Percentiles rank a stretch among this genome's conserved stretches.
Evolutionary conservation across 2,329 filamentous ascomycete genomes (phyloP).

Genomic region (Aspergillus clavatus): DNA sequence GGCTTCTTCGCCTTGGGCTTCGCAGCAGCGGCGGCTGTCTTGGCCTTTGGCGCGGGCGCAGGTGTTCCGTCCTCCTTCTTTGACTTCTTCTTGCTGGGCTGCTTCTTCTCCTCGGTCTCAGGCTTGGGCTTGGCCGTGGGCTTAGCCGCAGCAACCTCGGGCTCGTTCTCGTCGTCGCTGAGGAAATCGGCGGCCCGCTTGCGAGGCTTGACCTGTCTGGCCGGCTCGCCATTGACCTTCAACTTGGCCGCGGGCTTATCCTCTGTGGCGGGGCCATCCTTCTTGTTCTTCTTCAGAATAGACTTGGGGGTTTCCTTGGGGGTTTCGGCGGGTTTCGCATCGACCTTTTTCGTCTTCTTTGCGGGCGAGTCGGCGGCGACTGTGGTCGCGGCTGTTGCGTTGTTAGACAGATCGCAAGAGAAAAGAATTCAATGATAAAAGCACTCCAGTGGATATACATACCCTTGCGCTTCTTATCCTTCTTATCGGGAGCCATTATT

Average conservation of each 20-base stretch:
- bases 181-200: conserved; percentile 48
- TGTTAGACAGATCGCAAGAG: background rate
- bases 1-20: conserved; percentile 45
- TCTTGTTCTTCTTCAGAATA: conserved; percentile 31
- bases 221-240: conserved; percentile 32
- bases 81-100: conserved; percentile 44
- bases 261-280: conserved; percentile 14
- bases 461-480: conserved; percentile 49
- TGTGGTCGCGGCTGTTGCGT: conserved; percentile 31
- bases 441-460: conserved; percentile 14
- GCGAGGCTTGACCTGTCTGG: conserved; percentile 39
- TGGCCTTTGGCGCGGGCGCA: conserved; percentile 25
- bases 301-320: conserved; percentile 29
- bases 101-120: conserved; percentile 33
- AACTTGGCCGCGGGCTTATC: conserved; percentile 22
- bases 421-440: background rate
- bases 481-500: conserved; percentile 51
- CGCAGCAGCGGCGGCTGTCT: conserved; percentile 2
- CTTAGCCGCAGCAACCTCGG: conserved; percentile 18
- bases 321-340: conserved; percentile 28
- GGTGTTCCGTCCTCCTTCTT: conserved; percentile 34
- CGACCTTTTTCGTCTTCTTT: conserved; percentile 56
- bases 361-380: conserved; percentile 46
- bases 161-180: conserved; percentile 38
- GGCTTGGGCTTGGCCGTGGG: conserved; percentile 15